Conservation (phyloP, 1,284 basidiomycete species). For the Tylopilus sp. region DNA sequence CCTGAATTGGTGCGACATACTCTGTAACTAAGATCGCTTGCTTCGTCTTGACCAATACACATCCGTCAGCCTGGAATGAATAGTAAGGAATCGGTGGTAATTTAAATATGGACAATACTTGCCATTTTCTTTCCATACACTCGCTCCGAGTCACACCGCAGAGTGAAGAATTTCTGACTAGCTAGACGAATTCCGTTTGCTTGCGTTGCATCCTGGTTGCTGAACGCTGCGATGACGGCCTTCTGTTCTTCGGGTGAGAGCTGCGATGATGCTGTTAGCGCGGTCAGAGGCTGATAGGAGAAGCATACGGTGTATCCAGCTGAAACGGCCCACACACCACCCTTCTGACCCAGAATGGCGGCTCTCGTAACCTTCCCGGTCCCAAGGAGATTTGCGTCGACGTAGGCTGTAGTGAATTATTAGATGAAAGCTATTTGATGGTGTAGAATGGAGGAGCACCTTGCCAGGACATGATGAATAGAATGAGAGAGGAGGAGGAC, state of each 20-base stretch:
- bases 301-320: constrained; percentile 63
- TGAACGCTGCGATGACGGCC: constrained; percentile 68
- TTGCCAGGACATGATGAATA: constrained; percentile 45
- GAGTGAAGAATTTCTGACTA: constrained; percentile 86
- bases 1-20: constrained; percentile 80
- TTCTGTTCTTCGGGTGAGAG: constrained; percentile 83
- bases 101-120: constrained; percentile 41
- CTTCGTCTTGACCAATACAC: constrained; percentile 87
- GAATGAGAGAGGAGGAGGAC: constrained; percentile 5
- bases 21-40: constrained; percentile 89
- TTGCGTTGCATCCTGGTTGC: constrained; percentile 56
- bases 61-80: constrained; percentile 78
- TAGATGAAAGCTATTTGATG: not conserved
- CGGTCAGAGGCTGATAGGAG: not conserved
- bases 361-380: constrained; percentile 82
- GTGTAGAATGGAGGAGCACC: constrained; percentile 15
- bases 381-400: constrained; percentile 88
- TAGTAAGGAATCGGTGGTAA: constrained; percentile 1
- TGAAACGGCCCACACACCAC: constrained; percentile 90
- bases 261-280: constrained; percentile 51
- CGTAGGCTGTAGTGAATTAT: constrained; percentile 70
- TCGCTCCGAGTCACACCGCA: constrained; percentile 69
- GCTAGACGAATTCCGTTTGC: constrained; percentile 76
- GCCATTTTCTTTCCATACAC: constrained; percentile 90
- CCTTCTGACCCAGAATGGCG: constrained; percentile 87